Conservation (phyloP, 805 yeast genomes). For the Ogataea trehalophila region DNA sequence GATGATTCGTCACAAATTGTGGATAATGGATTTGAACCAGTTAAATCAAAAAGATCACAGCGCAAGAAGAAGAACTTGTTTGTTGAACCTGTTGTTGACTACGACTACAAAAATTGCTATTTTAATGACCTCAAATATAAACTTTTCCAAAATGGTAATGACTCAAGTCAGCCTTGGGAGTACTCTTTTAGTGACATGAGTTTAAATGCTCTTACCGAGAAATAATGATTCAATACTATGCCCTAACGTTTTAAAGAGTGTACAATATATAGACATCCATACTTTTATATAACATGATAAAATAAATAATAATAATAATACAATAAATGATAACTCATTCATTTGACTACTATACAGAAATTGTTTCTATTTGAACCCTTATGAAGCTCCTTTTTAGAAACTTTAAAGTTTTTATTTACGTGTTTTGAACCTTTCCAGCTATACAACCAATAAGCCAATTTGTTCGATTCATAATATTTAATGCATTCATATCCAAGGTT, state of each 20-base stretch:
- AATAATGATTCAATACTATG: neutral
- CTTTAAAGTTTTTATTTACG: slow-evolving; percentile 9
- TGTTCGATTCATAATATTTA: slow-evolving; percentile 54
- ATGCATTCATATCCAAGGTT: slow-evolving; percentile 54
- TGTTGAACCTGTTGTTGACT: slow-evolving; percentile 10
- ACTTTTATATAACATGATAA: neutral
- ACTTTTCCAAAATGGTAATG: slow-evolving; percentile 6
- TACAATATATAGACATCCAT: neutral
- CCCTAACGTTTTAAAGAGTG: neutral
- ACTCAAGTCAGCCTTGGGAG: slow-evolving; percentile 17
- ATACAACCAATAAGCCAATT: slow-evolving; percentile 70
- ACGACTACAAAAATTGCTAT: slow-evolving; percentile 12
- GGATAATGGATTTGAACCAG: slow-evolving; percentile 16
- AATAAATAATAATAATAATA: neutral
- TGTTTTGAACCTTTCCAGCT: slow-evolving; percentile 36
- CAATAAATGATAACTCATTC: neutral
- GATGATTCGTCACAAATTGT: neutral
- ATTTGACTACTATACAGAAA: slow-evolving; percentile 47
- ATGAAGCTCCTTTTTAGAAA: slow-evolving; percentile 45
- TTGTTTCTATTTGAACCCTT: slow-evolving; percentile 64
- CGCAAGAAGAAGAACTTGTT: slow-evolving; percentile 8
- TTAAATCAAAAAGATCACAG: slow-evolving; percentile 4
- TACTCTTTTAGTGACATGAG: slow-evolving; percentile 27
- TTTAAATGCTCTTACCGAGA: slow-evolving; percentile 6
- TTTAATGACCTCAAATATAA: slow-evolving; percentile 6